phyloP scores from a whole-genome alignment of 306 rosid species.

The Gastrolobium bilobum region DNA sequence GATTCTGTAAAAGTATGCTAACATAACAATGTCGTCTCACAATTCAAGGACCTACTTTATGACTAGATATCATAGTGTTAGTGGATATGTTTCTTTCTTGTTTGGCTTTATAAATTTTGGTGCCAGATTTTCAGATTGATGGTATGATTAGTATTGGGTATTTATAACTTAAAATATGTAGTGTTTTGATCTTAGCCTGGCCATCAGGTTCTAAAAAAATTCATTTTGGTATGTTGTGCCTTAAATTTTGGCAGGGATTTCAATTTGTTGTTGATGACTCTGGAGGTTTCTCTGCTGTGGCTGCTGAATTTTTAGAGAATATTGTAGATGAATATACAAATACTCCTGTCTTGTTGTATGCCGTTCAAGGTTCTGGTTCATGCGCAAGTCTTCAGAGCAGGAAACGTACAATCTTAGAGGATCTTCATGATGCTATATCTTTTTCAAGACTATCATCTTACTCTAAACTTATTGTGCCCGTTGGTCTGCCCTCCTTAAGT shows the following conservation, averaged over 20 bases:
- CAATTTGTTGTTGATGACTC: constrained; percentile 86
- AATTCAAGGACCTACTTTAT: constrained; percentile 13
- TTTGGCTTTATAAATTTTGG: constrained; percentile 25
- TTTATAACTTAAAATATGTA: not conserved
- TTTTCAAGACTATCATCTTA: constrained; percentile 85
- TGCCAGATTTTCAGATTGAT: constrained; percentile 33
- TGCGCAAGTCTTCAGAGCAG: constrained; percentile 54
- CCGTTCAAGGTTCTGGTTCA: constrained; percentile 67
- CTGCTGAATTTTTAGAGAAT: constrained; percentile 80
- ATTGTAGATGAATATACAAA: constrained; percentile 86
- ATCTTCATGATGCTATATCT: constrained; percentile 87
- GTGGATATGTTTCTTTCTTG: constrained; percentile 11
- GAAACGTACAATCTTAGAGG: constrained; percentile 67
- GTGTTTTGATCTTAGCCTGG: constrained; percentile 30
- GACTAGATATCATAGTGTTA: constrained; percentile 6
- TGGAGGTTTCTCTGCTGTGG: constrained; percentile 91
- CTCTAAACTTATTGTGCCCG: constrained; percentile 79
- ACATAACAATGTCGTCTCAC: constrained; percentile 10
- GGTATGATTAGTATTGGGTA: not conserved
- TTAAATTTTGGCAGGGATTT: constrained; percentile 74
- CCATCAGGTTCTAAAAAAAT: constrained; percentile 15
- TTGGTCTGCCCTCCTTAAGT: constrained; percentile 81
- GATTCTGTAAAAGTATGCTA: constrained; percentile 28
- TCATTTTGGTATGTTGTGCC: constrained; percentile 41
- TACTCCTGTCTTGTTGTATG: constrained; percentile 74